A percentile compares a stretch with the other conserved stretches of the same genome.
Conservation (phyloP, 306 rosid genomes). For the Cicer judaicum region DNA sequence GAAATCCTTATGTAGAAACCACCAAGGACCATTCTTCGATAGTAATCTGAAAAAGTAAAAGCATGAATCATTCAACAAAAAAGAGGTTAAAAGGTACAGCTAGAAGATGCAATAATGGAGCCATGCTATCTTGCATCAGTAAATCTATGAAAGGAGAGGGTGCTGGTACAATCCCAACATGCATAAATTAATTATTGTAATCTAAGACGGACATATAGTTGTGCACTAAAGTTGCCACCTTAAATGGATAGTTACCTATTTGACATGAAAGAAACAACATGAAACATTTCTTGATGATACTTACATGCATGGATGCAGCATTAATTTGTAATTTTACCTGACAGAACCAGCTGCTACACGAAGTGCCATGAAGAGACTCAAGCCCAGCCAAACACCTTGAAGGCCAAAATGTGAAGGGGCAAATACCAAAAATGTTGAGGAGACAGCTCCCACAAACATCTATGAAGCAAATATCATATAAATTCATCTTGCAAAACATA, state of each 20-base stretch:
- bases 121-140: conserved; percentile 8
- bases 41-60: conserved; percentile 64
- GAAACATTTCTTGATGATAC: conserved; percentile 17
- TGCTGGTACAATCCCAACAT: not conserved
- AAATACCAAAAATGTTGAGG: conserved; percentile 72
- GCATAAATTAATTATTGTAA: conserved; percentile 25
- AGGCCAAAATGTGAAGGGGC: conserved; percentile 69
- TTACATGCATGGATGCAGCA: conserved; percentile 3
- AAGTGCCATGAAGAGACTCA: conserved; percentile 84
- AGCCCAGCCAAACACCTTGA: conserved; percentile 85
- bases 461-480: conserved; percentile 37
- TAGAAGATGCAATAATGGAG: conserved; percentile 21
- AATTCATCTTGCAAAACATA: conserved; percentile 23
- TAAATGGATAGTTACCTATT: conserved; percentile 14
- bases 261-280: conserved; percentile 20
- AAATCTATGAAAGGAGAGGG: conserved; percentile 10
- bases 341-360: conserved; percentile 72
- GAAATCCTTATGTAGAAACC: conserved; percentile 76
- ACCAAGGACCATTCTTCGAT: conserved; percentile 90
- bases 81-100: conserved; percentile 1
- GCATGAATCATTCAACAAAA: conserved; percentile 18
- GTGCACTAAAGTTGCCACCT: conserved; percentile 8
- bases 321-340: conserved; percentile 57
- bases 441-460: conserved; percentile 78
- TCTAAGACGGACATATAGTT: conserved; percentile 21